These are phyloP conservation scores for Pycnococcus provasolii DNA, from an alignment of 139 green algal species.

Conservation along the genomic window DNA sequence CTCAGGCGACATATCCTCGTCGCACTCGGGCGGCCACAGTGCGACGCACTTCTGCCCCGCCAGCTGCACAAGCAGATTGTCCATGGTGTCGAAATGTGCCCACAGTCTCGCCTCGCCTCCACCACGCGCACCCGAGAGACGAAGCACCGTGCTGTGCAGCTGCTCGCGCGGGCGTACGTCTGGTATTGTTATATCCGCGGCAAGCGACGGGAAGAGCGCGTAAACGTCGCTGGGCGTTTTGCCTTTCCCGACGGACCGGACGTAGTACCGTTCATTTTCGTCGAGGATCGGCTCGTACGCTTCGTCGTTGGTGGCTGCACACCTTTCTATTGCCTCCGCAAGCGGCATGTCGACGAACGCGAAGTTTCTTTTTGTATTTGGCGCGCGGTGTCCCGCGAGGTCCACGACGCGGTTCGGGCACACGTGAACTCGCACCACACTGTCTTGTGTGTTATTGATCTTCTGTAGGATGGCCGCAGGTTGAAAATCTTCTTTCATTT, in stretches of 20 bases:
- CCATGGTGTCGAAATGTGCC: slow-evolving; percentile 6
- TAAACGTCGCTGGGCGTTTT: neutral
- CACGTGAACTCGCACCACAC: neutral
- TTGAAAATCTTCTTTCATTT: too few species aligned
- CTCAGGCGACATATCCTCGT: neutral
- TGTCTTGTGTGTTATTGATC: neutral
- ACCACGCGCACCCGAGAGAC: neutral
- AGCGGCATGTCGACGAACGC: neutral
- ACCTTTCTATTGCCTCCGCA: neutral
- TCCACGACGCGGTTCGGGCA: neutral
- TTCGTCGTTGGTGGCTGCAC: neutral
- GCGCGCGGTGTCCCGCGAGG: neutral
- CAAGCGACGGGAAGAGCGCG: neutral
- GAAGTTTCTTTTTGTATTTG: neutral
- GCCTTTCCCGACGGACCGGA: slow-evolving; percentile 1
- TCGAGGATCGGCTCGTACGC: neutral
- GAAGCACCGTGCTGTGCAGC: neutral
- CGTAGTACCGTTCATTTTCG: neutral
- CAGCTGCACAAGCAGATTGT: slow-evolving; percentile 5
- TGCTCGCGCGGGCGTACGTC: too few species aligned
- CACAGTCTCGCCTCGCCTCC: neutral
- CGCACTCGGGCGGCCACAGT: neutral
- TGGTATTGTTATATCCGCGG: neutral
- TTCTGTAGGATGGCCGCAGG: too few species aligned
- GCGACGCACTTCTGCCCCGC: neutral